Evolutionary conservation across 768 basidiomycete species (phyloP).

Genomic region (Suillus discolor): DNA sequence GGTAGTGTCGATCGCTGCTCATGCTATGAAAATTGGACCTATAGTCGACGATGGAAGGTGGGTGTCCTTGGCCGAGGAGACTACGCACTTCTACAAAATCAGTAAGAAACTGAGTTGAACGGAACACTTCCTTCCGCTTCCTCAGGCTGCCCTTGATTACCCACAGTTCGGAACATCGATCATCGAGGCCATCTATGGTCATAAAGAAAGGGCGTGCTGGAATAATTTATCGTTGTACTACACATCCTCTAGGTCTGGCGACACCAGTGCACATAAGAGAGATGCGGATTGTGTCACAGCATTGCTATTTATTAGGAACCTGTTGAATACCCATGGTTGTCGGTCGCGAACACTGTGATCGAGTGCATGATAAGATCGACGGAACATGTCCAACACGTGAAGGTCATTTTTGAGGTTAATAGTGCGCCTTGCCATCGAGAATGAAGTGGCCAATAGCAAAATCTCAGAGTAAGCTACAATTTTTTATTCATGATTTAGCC

Average conservation of each 20-base stretch:
- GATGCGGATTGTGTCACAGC: background rate
- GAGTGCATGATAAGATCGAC: background rate
- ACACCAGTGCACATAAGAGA: background rate
- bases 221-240: background rate
- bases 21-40: background rate
- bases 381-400: background rate
- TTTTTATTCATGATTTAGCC: conserved; percentile 36
- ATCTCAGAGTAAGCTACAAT: background rate
- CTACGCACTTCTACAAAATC: background rate
- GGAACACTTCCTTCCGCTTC: background rate
- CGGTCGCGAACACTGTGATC: background rate
- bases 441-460: background rate
- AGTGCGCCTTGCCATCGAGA: background rate
- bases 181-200: background rate
- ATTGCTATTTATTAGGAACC: background rate
- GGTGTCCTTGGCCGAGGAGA: background rate
- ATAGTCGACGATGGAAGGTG: background rate
- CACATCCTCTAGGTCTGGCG: background rate
- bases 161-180: background rate
- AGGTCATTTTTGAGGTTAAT: background rate
- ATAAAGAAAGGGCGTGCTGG: background rate
- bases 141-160: background rate
- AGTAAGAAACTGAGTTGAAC: background rate
- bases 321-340: background rate
- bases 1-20: background rate